Percentiles rank a stretch among this genome's conserved stretches.
phyloP scores from a whole-genome alignment of 1,284 basidiomycete genomes.

The Mycena sp. region DNA sequence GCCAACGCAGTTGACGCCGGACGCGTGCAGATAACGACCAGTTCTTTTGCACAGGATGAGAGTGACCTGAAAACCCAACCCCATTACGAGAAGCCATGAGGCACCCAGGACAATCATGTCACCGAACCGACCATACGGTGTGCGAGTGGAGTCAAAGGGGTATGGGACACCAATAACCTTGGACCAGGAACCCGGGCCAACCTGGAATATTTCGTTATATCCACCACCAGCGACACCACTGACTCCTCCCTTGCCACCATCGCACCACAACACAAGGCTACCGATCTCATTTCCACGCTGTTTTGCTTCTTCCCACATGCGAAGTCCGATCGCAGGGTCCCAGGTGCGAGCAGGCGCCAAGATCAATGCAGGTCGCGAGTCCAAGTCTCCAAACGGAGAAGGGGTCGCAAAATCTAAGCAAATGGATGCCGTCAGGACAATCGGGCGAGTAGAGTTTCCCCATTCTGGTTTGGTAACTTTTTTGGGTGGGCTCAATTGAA shows the following conservation, averaged over 20 bases:
- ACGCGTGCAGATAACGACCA: background rate
- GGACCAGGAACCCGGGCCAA: conserved; percentile 75
- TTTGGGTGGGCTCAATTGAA: conserved; percentile 53
- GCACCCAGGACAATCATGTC: conserved; percentile 6
- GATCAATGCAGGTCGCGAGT: conserved; percentile 70
- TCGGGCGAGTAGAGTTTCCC: conserved; percentile 56
- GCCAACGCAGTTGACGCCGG: background rate
- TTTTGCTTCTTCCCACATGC: conserved; percentile 82
- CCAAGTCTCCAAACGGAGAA: conserved; percentile 59
- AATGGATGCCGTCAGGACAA: conserved; percentile 74
- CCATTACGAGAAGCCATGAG: conserved; percentile 17
- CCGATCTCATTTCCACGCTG: conserved; percentile 75
- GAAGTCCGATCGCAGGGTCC: conserved; percentile 70
- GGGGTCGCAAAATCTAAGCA: conserved; percentile 81
- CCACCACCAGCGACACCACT: conserved; percentile 73
- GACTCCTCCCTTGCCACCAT: conserved; percentile 78
- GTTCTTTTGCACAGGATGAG: background rate
- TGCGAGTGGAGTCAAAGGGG: conserved; percentile 61
- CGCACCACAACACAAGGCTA: conserved; percentile 79
- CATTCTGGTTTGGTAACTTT: conserved; percentile 54
- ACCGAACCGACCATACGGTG: conserved; percentile 61
- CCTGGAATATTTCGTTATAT: conserved; percentile 65
- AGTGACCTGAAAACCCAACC: background rate
- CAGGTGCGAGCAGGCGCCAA: conserved; percentile 82
- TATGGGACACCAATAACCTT: conserved; percentile 65